phyloP scores from a whole-genome alignment of 2,329 filamentous ascomycete genomes.

The Pyricularia grisea region DNA sequence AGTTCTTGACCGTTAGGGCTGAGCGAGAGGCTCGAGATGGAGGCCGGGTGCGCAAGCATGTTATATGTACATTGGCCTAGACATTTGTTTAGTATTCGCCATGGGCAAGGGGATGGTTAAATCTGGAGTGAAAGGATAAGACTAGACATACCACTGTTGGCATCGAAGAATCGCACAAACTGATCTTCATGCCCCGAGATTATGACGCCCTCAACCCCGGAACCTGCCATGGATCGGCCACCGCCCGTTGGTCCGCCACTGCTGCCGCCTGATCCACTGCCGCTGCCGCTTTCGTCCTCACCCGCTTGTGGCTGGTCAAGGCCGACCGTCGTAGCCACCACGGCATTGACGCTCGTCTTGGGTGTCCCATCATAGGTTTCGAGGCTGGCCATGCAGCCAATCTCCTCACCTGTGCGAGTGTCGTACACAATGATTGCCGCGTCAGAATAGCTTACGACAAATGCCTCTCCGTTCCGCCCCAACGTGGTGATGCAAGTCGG shows the following conservation, averaged over 20 bases:
- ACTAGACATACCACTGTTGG: slow-evolving; percentile 78
- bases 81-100: neutral
- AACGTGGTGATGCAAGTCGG: slow-evolving; percentile 91
- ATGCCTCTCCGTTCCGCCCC: slow-evolving; percentile 72
- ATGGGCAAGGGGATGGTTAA: too few species aligned
- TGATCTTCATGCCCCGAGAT: slow-evolving; percentile 96
- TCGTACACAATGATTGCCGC: slow-evolving; percentile 88
- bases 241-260: slow-evolving; percentile 69
- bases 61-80: slow-evolving; percentile 97
- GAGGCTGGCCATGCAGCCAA: slow-evolving; percentile 84
- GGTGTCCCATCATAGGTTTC: slow-evolving; percentile 86
- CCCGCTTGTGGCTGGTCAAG: slow-evolving; percentile 62
- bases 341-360: slow-evolving; percentile 75
- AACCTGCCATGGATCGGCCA: slow-evolving; percentile 52
- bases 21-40: slow-evolving; percentile 84
- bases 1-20: slow-evolving; percentile 91
- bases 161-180: slow-evolving; percentile 95
- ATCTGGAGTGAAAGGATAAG: neutral
- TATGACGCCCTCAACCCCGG: slow-evolving; percentile 82
- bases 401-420: slow-evolving; percentile 81
- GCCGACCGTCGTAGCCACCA: slow-evolving; percentile 78
- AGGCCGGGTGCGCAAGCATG: slow-evolving; percentile 92
- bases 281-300: neutral
- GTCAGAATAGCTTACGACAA: slow-evolving; percentile 89
- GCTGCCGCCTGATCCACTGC: slow-evolving; percentile 59